A percentile compares a stretch with the other conserved stretches of the same genome.
These are phyloP conservation scores for Artemisia argyi DNA, from an alignment of 129 eudicot genomes.

Conservation along the genomic window DNA sequence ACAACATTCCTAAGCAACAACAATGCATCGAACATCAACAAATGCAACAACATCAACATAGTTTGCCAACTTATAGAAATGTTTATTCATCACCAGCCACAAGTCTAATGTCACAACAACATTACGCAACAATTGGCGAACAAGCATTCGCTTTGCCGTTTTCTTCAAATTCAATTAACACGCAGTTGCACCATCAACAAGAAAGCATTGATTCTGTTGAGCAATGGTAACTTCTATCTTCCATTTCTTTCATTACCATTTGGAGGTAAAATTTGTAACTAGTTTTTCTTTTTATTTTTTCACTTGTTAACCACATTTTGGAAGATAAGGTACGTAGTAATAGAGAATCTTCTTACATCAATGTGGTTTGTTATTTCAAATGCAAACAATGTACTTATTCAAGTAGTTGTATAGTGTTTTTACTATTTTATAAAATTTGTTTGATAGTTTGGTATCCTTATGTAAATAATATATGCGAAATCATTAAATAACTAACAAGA, in stretches of 20 bases:
- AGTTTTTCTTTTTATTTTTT: neutral
- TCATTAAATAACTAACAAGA: too few relatives aligned
- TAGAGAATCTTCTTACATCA: conserved; percentile 1
- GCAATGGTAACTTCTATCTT: conserved; percentile 44
- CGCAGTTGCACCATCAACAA: conserved; percentile 44
- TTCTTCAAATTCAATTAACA: conserved; percentile 43
- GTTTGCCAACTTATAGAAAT: conserved; percentile 24
- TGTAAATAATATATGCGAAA: too few relatives aligned
- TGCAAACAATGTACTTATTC: conserved; percentile 4
- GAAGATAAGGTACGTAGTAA: conserved; percentile 12
- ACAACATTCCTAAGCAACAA: conserved; percentile 48
- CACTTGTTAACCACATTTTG: neutral
- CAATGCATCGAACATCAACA: conserved; percentile 32
- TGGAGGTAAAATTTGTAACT: neutral
- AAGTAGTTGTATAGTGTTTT: conserved; percentile 11
- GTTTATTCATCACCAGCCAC: conserved; percentile 32
- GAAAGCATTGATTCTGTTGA: conserved; percentile 54
- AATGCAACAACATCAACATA: conserved; percentile 8
- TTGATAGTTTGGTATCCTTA: neutral
- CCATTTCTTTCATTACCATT: neutral
- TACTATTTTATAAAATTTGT: neutral
- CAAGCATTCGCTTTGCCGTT: conserved; percentile 53
- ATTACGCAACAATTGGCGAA: conserved; percentile 39
- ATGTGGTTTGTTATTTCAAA: conserved; percentile 14
- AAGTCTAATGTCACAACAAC: conserved; percentile 38